Evolutionary conservation across 2,329 filamentous ascomycete species (phyloP), one percentile per base, ranked within the genome.

Genomic region (Colletotrichum graminicola): DNA sequence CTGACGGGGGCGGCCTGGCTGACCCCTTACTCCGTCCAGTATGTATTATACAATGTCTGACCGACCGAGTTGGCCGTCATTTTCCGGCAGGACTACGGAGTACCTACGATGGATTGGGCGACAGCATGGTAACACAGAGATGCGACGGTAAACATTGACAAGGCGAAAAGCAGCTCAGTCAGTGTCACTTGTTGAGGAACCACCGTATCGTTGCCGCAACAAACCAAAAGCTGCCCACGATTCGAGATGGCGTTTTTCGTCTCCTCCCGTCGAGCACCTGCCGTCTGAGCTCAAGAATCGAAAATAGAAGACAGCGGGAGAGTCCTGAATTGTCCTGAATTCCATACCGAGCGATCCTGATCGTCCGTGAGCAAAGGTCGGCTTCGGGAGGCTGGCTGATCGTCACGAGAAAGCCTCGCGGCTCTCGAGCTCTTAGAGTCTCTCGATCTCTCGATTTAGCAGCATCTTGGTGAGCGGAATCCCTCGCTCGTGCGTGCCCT

Each of bases 251-350:
- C 65, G 64, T 47, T 32, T 32, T 36, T 34, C 6, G 43, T 51
- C 39, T 32, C 29, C 36, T 54, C 32, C 47, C 36, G 39, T 54
- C 26, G 34, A 52, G 41, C 51, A 52, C 18, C 45, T 59, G 59
- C 51, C 36, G 59, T 52, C 59, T 54, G 52, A 59, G 68, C 68
- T 59, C 68, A 36, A 32, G 21, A 32, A 43, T 63, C 59, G 43
- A 71, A 68, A 68, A 68, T 63, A 62, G 65, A 68, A 62, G 65
- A 63, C 51, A 59, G 36, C 21, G 21, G 60, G 43, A 45, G 67
- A 63, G 51, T 68, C 68, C 68, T 71, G 59, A 71, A 63, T n/a
- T 59, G 43, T 68, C 68, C 68, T 71, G 59, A 71, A 63, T n/a
- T 59, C 57, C 68, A 68, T 59, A 67, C 67, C 32, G 36, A 54